A percentile compares a stretch with the other conserved stretches of the same genome.
Conservation (phyloP, 345 rosid species). For the Citrus sp. region DNA sequence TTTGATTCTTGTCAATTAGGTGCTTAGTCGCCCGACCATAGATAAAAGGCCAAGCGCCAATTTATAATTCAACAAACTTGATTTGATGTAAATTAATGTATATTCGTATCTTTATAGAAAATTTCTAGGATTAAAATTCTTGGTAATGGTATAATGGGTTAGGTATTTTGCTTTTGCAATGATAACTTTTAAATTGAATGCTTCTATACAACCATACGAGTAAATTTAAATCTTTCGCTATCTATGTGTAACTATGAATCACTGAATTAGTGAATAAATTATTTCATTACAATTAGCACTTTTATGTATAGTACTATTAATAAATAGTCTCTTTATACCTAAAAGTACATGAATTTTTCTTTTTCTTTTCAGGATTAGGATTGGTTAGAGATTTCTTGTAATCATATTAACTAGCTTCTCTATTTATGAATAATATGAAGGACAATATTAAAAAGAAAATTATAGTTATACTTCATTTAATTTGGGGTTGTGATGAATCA, state of each 20-base stretch:
- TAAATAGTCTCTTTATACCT: background rate
- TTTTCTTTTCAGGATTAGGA: background rate
- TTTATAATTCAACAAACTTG: background rate
- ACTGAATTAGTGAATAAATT: too few species aligned
- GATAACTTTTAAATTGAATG: background rate
- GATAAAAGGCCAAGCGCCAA: constrained; percentile 9
- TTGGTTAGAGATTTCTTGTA: background rate
- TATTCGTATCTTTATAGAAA: background rate
- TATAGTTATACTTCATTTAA: background rate
- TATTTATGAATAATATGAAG: too few species aligned
- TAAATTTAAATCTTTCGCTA: background rate
- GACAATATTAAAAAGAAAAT: background rate
- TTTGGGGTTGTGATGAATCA: background rate
- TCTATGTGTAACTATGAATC: background rate
- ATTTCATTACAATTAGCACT: too few species aligned
- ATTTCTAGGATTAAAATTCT: background rate
- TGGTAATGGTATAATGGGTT: constrained; percentile 10
- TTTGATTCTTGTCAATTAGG: background rate
- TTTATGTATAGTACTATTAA: background rate
- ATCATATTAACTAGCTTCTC: background rate
- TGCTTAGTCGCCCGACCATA: constrained; percentile 14
- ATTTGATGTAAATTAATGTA: background rate
- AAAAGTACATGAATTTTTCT: background rate
- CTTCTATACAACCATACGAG: background rate
- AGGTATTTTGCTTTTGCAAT: background rate